Evolutionary conservation across 805 yeast species (phyloP), one percentile per base, ranked within the genome.

Genomic region (Pichia occidentalis): DNA sequence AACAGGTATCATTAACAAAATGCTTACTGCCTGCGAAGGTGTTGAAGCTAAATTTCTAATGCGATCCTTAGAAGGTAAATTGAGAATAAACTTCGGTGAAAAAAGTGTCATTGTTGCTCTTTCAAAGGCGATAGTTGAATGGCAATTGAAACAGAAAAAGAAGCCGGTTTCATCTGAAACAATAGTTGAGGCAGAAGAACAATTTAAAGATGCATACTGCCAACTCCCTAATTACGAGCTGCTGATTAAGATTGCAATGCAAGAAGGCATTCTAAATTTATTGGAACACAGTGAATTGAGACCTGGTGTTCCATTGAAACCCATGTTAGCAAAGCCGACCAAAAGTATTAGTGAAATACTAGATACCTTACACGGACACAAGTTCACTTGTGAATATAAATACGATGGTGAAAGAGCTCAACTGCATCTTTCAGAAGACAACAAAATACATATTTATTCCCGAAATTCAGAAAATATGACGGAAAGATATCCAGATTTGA

Each of bases 361-460:
- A 44, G 95, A 92, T 56, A 68, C 95, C 40, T 88, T 92, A 56
- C 83, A 82, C 47, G 86, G 80, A 32, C 81, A 80, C 48, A 75
- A 75, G 41, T 92, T 92, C 54, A 88, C 97, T 0, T 90, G 97
- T 58, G 98, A 92, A 57, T 92, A 88, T 63, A 92, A 92, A 54
- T 92, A 92, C 53, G 98, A 92, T 57, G 98, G 98, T 31, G 98
- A 92, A 62, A 73, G 98, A 51, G 97, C 97, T 0, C 98, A 92
- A 57, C 80, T 92, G 9, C 98, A 92, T 59, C 59, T 81, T 21
- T 59, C 85, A 11, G 59, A 69, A 0, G 71, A 71, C 49, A 90
- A 92, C 2, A 60, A 70, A 9, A 79, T 86, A 49, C 69, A 73
- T 39, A 81, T 92, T 10, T 92, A 85, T 59, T 88, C 97, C 3